Conservation (phyloP, 2,329 filamentous ascomycete genomes). For the Paraconiothyrium sp. region DNA sequence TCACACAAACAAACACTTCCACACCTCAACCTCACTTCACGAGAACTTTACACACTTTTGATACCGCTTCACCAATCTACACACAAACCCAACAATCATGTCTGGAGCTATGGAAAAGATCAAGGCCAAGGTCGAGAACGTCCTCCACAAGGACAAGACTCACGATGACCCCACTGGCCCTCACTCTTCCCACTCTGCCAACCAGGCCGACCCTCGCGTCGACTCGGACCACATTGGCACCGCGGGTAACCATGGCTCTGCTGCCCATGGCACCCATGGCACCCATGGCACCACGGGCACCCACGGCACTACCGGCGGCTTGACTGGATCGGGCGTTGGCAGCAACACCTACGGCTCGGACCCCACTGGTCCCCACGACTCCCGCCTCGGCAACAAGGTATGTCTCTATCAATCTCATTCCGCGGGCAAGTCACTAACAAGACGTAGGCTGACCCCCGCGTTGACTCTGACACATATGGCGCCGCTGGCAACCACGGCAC, state of each 20-base stretch:
- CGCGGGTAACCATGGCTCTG: constrained; percentile 13
- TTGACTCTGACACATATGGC: constrained; percentile 34
- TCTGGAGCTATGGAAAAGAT: constrained; percentile 46
- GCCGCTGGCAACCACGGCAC: constrained; percentile 31
- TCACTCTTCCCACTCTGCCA: constrained; percentile 29
- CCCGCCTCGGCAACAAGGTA: constrained; percentile 36
- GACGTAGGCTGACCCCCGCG: constrained; percentile 35
- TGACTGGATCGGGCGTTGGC: constrained; percentile 7
- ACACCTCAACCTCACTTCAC: constrained; percentile 14
- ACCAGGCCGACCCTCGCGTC: constrained; percentile 45
- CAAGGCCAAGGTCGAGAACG: constrained; percentile 50
- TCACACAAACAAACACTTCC: constrained; percentile 22
- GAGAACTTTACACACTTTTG: constrained; percentile 12
- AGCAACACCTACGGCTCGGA: constrained; percentile 27
- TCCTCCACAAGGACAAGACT: constrained; percentile 48
- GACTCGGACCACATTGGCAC: constrained; percentile 32
- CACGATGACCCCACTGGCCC: constrained; percentile 22
- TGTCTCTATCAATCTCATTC: not conserved
- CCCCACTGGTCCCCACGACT: constrained; percentile 43
- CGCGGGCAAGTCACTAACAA: not conserved
- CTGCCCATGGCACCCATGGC: constrained; percentile 2
- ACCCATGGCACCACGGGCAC: not conserved
- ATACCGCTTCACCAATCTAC: constrained; percentile 4
- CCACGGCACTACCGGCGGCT: constrained; percentile 16
- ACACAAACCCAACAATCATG: constrained; percentile 28